These are phyloP conservation scores for Bassia scoparia DNA, from an alignment of 148 eudicot genomes.

Conservation along the genomic window DNA sequence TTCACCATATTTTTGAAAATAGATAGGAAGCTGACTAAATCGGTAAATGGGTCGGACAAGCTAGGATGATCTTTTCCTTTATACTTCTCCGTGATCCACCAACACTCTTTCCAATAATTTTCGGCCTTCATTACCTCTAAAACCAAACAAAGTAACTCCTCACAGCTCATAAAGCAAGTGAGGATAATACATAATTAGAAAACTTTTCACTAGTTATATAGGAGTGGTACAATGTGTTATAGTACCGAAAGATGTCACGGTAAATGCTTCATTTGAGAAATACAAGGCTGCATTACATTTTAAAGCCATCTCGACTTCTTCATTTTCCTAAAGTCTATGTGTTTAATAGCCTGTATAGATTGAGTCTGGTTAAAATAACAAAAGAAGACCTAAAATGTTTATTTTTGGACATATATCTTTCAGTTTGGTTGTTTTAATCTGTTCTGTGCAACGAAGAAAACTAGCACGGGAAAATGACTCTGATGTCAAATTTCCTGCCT, in stretches of 20 bases:
- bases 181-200: neutral
- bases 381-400: too few relatives aligned
- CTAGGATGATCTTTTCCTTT: constrained; percentile 79
- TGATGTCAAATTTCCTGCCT: neutral
- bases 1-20: constrained; percentile 55
- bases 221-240: neutral
- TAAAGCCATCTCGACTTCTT: too few relatives aligned
- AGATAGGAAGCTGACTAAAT: constrained; percentile 90
- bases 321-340: too few relatives aligned
- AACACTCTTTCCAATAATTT: constrained; percentile 70
- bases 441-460: neutral
- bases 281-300: too few relatives aligned
- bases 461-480: neutral
- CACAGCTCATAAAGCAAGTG: neutral
- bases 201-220: neutral
- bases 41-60: constrained; percentile 61
- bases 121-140: constrained; percentile 72
- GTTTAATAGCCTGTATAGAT: too few relatives aligned
- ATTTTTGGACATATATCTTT: neutral
- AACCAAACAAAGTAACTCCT: neutral
- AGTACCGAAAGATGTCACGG: too few relatives aligned
- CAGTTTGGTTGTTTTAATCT: neutral
- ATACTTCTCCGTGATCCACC: constrained; percentile 51
- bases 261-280: too few relatives aligned
- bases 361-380: too few relatives aligned